These are phyloP conservation scores for Populus tomentosa DNA, from an alignment of 441 rosid species.

Conservation along the genomic window DNA sequence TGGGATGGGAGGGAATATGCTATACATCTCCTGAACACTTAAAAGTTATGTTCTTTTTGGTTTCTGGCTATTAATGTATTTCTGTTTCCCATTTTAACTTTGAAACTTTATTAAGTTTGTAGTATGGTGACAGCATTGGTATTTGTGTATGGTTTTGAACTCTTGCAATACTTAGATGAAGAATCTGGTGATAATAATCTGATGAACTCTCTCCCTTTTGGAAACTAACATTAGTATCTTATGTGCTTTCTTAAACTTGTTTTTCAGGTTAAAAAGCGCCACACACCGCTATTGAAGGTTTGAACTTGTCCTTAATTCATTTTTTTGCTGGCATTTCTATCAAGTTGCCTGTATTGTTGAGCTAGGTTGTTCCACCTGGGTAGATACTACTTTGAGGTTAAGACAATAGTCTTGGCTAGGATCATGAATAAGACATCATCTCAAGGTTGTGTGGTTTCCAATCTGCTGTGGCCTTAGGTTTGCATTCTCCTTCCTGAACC, in stretches of 20 bases:
- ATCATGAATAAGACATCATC: background rate
- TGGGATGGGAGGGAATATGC: background rate
- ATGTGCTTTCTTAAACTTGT: conserved; percentile 13
- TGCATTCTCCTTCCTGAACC: background rate
- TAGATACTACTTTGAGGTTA: background rate
- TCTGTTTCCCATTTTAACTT: background rate
- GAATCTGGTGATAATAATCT: background rate
- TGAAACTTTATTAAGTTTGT: background rate
- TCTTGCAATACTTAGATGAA: background rate
- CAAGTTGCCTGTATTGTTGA: background rate
- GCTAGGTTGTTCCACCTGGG: background rate
- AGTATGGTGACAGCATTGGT: background rate
- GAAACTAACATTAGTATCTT: background rate
- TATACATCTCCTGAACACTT: background rate
- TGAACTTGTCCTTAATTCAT: conserved; percentile 20
- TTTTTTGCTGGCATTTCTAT: background rate
- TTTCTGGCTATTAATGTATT: background rate
- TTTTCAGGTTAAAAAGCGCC: conserved; percentile 69
- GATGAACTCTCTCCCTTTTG: background rate
- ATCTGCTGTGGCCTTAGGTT: background rate
- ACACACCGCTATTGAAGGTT: conserved; percentile 80
- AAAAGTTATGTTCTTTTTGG: background rate
- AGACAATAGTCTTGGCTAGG: background rate
- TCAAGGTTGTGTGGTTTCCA: background rate
- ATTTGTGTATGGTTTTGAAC: background rate